These are phyloP conservation scores for Carex pumila DNA, from an alignment of 176 grass and related monocot species.

Conservation along the genomic window DNA sequence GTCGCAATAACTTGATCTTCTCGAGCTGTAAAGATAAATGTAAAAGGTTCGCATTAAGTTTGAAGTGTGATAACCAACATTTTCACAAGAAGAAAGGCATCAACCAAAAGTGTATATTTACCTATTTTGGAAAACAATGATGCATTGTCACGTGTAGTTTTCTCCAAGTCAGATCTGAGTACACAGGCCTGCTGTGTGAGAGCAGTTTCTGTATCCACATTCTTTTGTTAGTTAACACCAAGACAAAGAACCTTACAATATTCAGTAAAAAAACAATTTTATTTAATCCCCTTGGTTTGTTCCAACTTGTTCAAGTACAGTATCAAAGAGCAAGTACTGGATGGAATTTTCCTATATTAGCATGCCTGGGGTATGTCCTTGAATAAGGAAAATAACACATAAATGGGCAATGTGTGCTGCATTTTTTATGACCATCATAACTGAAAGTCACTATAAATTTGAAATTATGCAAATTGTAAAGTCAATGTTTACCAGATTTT, in stretches of 20 bases:
- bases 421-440: background rate
- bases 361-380: too few species aligned
- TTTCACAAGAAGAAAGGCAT: background rate
- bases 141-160: slow-evolving; percentile 69
- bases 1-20: slow-evolving; percentile 64
- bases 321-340: background rate
- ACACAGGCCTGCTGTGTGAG: slow-evolving; percentile 87
- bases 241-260: background rate
- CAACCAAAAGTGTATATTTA: slow-evolving; percentile 21
- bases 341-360: background rate
- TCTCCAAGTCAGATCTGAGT: slow-evolving; percentile 77
- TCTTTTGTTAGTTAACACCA: background rate
- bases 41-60: slow-evolving; percentile 6
- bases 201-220: slow-evolving; percentile 71
- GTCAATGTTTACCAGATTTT: slow-evolving; percentile 61
- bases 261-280: background rate
- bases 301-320: background rate
- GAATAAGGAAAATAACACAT: background rate
- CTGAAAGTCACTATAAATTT: background rate
- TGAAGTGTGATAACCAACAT: background rate
- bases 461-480: background rate
- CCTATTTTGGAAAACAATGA: slow-evolving; percentile 85
- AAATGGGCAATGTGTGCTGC: background rate
- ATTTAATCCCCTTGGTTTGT: background rate
- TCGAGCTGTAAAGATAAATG: slow-evolving; percentile 39